Evolutionary conservation across 495 filamentous ascomycete species (phyloP).

Genomic region (Aspergillus ostianus): DNA sequence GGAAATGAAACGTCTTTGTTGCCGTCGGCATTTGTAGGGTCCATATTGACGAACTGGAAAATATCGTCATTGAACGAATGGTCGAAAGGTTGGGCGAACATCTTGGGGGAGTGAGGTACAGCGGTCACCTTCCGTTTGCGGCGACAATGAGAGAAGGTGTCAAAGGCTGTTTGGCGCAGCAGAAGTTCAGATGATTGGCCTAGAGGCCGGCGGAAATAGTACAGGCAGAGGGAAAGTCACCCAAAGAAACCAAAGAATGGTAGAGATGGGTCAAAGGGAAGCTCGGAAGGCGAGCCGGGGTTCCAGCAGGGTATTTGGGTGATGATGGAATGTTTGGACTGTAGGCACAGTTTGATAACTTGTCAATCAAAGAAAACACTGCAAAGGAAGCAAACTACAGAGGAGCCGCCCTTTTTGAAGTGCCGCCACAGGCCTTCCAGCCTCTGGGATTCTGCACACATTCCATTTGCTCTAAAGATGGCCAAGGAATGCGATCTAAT

Average conservation of each 20-base stretch:
- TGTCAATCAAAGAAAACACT: constrained; percentile 48
- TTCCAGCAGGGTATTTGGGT: constrained; percentile 7
- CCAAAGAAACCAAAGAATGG: background rate
- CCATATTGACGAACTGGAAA: constrained; percentile 53
- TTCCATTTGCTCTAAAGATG: constrained; percentile 42
- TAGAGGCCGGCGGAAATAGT: constrained; percentile 17
- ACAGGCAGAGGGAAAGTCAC: constrained; percentile 1
- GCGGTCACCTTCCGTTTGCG: constrained; percentile 47
- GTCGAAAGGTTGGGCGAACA: constrained; percentile 48
- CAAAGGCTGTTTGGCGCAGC: constrained; percentile 12
- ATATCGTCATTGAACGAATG: constrained; percentile 53
- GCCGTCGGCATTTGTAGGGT: constrained; percentile 38
- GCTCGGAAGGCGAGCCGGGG: constrained; percentile 19
- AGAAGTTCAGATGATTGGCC: constrained; percentile 11
- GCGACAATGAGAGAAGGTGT: constrained; percentile 27
- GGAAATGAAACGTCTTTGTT: constrained; percentile 46
- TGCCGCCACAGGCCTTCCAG: constrained; percentile 29
- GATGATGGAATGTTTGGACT: constrained; percentile 20
- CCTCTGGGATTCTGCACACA: constrained; percentile 41
- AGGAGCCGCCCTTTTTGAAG: constrained; percentile 45
- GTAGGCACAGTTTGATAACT: constrained; percentile 35
- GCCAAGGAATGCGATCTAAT: constrained; percentile 37
- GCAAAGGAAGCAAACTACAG: constrained; percentile 55
- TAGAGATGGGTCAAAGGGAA: constrained; percentile 17
- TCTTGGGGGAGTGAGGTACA: constrained; percentile 27